Percentiles rank a stretch among this genome's conserved stretches.
phyloP scores from a whole-genome alignment of 2,329 filamentous ascomycete species.

The Sporothrix pseudoabietina region DNA sequence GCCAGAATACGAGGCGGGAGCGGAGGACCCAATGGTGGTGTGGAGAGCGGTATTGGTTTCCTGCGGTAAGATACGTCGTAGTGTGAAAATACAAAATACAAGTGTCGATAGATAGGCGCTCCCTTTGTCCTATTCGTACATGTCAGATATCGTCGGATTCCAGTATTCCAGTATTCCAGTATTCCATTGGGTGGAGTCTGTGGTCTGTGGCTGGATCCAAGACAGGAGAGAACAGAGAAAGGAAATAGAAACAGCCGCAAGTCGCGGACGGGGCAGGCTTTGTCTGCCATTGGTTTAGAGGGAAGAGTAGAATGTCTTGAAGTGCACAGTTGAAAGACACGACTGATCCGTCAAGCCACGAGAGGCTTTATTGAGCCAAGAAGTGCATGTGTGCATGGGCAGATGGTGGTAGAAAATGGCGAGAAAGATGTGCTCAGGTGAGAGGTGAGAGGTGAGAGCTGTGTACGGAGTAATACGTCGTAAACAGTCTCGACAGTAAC shows the following conservation, averaged over 20 bases:
- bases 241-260: not conserved
- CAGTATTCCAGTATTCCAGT: not conserved
- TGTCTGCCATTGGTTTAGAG: not conserved
- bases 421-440: not conserved
- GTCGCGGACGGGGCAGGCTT: not conserved
- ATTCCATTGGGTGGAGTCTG: slow-evolving; percentile 12
- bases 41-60: slow-evolving; percentile 8
- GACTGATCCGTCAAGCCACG: slow-evolving; percentile 15
- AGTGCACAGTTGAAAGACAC: not conserved
- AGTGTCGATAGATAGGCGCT: not conserved
- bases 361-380: not conserved
- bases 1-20: slow-evolving; percentile 15
- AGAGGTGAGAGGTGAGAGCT: not conserved
- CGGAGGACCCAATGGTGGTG: slow-evolving; percentile 5
- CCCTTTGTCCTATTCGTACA: not conserved
- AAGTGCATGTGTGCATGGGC: not conserved
- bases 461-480: too few relatives aligned
- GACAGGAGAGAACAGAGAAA: not conserved
- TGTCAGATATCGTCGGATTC: not conserved
- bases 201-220: slow-evolving; percentile 6
- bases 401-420: not conserved
- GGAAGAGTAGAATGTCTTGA: not conserved
- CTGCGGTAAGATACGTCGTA: not conserved
- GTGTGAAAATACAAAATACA: not conserved
- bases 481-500: not conserved